Evolutionary conservation across 345 rosid genomes (phyloP).

Genomic region (Citrus inodora): DNA sequence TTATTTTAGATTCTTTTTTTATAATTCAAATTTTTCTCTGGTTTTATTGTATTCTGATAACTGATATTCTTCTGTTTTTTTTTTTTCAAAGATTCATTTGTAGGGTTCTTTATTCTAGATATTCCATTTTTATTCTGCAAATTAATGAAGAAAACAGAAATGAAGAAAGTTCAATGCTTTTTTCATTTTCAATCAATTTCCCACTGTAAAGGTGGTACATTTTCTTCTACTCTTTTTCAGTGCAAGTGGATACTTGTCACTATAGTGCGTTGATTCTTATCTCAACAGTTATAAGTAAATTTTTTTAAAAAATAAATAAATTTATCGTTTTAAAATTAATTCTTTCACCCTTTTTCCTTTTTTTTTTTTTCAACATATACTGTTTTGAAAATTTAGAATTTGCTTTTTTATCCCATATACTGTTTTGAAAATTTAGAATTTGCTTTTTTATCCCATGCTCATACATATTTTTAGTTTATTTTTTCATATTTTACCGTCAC

Average conservation of each 20-base stretch:
- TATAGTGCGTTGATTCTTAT: slow-evolving; percentile 23
- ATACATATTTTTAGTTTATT: neutral
- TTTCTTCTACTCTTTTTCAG: slow-evolving; percentile 7
- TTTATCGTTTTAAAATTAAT: neutral
- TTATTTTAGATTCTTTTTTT: neutral
- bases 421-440: slow-evolving; percentile 2
- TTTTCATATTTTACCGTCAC: neutral
- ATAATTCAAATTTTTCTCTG: neutral
- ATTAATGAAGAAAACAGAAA: neutral
- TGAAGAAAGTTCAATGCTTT: neutral
- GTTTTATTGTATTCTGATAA: neutral
- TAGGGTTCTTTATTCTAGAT: neutral
- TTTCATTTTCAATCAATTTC: neutral
- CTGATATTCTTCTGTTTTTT: neutral
- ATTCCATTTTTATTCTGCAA: neutral
- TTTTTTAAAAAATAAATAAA: neutral
- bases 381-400: slow-evolving; percentile 2
- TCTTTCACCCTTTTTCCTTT: neutral
- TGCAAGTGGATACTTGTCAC: slow-evolving; percentile 14
- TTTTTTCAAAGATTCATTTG: neutral
- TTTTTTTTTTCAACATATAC: neutral
- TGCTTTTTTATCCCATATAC: neutral
- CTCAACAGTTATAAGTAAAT: neutral
- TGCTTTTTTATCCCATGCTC: neutral
- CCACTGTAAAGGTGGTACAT: slow-evolving; percentile 16